phyloP scores from a whole-genome alignment of 805 yeast species.

The Hanseniaspora valbyensis region DNA sequence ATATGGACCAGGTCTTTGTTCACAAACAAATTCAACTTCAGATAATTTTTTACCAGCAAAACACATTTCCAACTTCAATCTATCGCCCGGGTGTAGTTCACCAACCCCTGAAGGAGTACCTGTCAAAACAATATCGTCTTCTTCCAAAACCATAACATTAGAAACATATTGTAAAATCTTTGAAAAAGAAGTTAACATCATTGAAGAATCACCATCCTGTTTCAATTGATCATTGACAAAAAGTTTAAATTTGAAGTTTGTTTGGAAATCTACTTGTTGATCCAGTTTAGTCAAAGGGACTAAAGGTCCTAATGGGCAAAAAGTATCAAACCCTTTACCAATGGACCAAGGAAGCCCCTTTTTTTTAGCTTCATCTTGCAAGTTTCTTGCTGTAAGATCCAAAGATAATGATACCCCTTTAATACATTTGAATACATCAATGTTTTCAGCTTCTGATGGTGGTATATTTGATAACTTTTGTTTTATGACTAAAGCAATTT shows the following conservation, averaged over 20 bases:
- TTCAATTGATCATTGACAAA: conserved; percentile 54
- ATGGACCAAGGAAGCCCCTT: conserved; percentile 95
- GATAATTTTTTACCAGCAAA: conserved; percentile 47
- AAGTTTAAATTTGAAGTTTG: conserved; percentile 25
- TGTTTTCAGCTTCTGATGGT: conserved; percentile 41
- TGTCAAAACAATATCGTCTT: conserved; percentile 83
- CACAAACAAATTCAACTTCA: conserved; percentile 33
- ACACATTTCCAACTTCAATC: conserved; percentile 49
- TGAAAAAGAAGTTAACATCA: conserved; percentile 85
- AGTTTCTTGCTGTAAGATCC: conserved; percentile 91
- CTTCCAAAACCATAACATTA: conserved; percentile 77
- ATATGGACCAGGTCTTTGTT: conserved; percentile 49
- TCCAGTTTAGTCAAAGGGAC: conserved; percentile 56
- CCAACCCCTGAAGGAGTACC: conserved; percentile 99
- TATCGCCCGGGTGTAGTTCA: conserved; percentile 64
- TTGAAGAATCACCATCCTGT: conserved; percentile 63
- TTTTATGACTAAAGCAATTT: conserved; percentile 68
- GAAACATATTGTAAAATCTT: conserved; percentile 71
- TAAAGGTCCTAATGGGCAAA: conserved; percentile 70
- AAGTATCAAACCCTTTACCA: conserved; percentile 94
- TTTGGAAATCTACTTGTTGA: conserved; percentile 46
- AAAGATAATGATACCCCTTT: conserved; percentile 82
- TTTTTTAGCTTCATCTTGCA: conserved; percentile 86
- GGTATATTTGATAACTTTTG: conserved; percentile 55
- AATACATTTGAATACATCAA: conserved; percentile 46